Evolutionary conservation across 768 basidiomycete genomes (phyloP).

Genomic region (Melanogaster broomeanus): DNA sequence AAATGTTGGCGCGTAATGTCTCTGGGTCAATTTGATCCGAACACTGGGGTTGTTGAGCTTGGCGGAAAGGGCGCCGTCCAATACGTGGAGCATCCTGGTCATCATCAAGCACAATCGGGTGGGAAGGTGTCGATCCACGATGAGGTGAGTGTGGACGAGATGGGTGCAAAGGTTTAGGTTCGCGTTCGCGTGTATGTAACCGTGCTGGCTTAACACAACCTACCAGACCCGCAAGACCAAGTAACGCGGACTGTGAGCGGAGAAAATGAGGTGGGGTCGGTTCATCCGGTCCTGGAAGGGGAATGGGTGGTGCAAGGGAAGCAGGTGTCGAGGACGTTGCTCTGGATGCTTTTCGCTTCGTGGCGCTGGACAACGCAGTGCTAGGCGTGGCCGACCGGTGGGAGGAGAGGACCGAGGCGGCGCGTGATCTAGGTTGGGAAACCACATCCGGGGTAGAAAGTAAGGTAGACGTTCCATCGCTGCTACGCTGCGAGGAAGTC

Average conservation of each 20-base stretch:
- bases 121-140: slow-evolving; percentile 54
- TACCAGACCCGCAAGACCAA: slow-evolving; percentile 73
- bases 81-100: slow-evolving; percentile 36
- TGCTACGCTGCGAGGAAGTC: slow-evolving; percentile 39
- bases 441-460: neutral
- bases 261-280: slow-evolving; percentile 69
- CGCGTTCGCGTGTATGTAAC: slow-evolving; percentile 10
- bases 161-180: slow-evolving; percentile 31
- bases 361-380: neutral
- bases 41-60: slow-evolving; percentile 11
- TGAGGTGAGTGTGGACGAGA: slow-evolving; percentile 35
- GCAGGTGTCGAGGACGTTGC: slow-evolving; percentile 45
- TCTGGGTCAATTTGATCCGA: slow-evolving; percentile 39
- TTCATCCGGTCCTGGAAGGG: slow-evolving; percentile 60
- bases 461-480: neutral
- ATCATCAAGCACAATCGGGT: slow-evolving; percentile 76
- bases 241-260: slow-evolving; percentile 69
- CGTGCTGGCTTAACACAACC: slow-evolving; percentile 60
- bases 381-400: slow-evolving; percentile 9
- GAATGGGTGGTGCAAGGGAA: slow-evolving; percentile 54
- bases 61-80: slow-evolving; percentile 9
- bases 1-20: slow-evolving; percentile 55
- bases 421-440: slow-evolving; percentile 13
- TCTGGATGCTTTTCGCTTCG: slow-evolving; percentile 36
- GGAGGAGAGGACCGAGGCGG: slow-evolving; percentile 7